These are phyloP conservation scores for Cardamine occulta DNA, from an alignment of 345 rosid genomes.

Conservation along the genomic window DNA sequence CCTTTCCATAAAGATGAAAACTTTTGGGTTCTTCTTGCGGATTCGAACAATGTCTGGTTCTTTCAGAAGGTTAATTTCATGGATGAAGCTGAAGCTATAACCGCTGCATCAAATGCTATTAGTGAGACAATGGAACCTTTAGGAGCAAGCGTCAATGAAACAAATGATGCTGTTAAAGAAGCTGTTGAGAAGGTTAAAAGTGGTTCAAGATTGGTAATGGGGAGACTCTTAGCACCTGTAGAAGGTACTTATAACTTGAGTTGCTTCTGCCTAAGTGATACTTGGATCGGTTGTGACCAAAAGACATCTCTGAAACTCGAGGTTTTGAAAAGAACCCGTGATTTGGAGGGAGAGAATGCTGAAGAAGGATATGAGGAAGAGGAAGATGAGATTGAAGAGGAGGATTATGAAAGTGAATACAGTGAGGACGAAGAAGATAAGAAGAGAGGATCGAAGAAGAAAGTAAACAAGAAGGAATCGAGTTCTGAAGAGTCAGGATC, in stretches of 20 bases:
- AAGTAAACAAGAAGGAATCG: constrained; percentile 49
- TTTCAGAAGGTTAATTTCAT: constrained; percentile 88
- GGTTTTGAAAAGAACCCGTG: constrained; percentile 75
- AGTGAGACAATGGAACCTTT: constrained; percentile 65
- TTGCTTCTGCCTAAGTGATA: constrained; percentile 86
- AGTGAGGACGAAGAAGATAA: constrained; percentile 87
- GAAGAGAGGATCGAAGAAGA: constrained; percentile 62
- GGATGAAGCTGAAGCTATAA: constrained; percentile 84
- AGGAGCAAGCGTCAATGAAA: constrained; percentile 76
- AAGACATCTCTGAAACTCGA: constrained; percentile 67
- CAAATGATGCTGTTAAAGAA: constrained; percentile 55
- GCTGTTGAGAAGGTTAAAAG: constrained; percentile 78
- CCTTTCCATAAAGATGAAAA: constrained; percentile 94
- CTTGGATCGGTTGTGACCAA: constrained; percentile 93
- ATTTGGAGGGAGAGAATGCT: constrained; percentile 60
- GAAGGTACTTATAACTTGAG: constrained; percentile 88
- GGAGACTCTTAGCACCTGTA: constrained; percentile 75
- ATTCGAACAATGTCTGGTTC: constrained; percentile 80
- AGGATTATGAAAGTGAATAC: constrained; percentile 91
- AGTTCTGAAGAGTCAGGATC: constrained; percentile 72
- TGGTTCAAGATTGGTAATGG: constrained; percentile 89
- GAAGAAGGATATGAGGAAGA: constrained; percentile 80
- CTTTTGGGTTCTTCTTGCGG: constrained; percentile 90
- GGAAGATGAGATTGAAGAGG: constrained; percentile 85
- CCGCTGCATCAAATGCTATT: constrained; percentile 68